Conservation (phyloP, 805 yeast genomes). For the Wickerhamomyces strasburgensis region DNA sequence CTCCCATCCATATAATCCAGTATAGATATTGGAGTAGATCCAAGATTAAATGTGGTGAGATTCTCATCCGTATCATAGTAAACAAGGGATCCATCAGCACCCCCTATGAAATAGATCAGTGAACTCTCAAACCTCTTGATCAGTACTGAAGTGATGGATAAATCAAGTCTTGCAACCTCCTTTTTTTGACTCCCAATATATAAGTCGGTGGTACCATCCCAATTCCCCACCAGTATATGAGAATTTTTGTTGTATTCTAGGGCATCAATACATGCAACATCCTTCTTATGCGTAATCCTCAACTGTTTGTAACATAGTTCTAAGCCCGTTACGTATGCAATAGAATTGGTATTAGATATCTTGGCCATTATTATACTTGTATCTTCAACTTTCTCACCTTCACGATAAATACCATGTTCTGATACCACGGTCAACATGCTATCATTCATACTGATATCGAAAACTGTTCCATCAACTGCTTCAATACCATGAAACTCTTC, state of each 20-base stretch:
- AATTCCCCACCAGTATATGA: slow-evolving; percentile 17
- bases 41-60: slow-evolving; percentile 10
- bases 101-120: slow-evolving; percentile 16
- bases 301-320: background rate
- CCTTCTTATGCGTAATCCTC: slow-evolving; percentile 7
- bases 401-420: slow-evolving; percentile 18
- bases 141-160: slow-evolving; percentile 17
- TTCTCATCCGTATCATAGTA: background rate
- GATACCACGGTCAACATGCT: slow-evolving; percentile 8
- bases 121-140: slow-evolving; percentile 7
- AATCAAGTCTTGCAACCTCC: slow-evolving; percentile 2
- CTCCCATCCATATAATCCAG: slow-evolving; percentile 6
- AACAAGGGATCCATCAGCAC: slow-evolving; percentile 20
- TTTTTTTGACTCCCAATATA: slow-evolving; percentile 5
- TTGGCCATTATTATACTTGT: slow-evolving; percentile 4
- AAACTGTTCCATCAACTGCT: slow-evolving; percentile 12
- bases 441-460: slow-evolving; percentile 9
- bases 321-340: background rate
- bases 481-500: slow-evolving; percentile 10
- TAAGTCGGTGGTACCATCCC: slow-evolving; percentile 20
- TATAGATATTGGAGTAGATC: slow-evolving; percentile 22
- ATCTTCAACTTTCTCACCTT: slow-evolving; percentile 4
- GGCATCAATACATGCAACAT: slow-evolving; percentile 13
- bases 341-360: background rate
- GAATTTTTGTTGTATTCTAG: background rate